Evolutionary conservation across 371 early-diverging fungal species (phyloP), one percentile per base, ranked within the genome.

Genomic region (Mucor plumbeus): DNA sequence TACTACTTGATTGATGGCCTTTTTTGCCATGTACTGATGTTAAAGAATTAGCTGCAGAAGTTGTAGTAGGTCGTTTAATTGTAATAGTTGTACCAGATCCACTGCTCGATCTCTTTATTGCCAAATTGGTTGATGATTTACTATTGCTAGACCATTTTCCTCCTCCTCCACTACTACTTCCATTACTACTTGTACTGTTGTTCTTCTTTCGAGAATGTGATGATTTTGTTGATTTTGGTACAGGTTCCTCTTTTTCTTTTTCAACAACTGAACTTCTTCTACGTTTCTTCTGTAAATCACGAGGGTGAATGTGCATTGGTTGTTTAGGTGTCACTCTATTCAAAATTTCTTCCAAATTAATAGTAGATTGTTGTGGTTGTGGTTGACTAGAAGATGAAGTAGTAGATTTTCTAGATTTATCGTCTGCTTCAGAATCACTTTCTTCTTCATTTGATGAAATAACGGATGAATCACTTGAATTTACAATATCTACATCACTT

Each of bases 311-410:
- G 35, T 71, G 71, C 8, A 63, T 41, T 5, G 60, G 66, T 21
- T 62, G 71, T 15, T 65, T 53, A 5, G 40, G 14, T 14, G 74
- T 70, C 1, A 78, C 78, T n/a, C 81, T 70, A 38, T 71, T 76
- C 5, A 78, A 39, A n/a, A 82, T 58, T 38, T 77, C 80, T 38
- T 81, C 77, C 15, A 78, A 61, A 41, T 81, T 73, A 33, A 75
- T 36, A 3, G 71, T 66, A 48, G 50, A 26, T 11, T 19, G 50
- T 4, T n/a, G 39, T 7, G 33, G 8, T 0, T 59, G 33, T 21
- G 15, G 19, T 11, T 53, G 33, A 10, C 61, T 41, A 5, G 61
- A 31, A 0, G 36, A 43, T 21, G 48, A 48, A 19, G 48, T 10
- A 21, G 50, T 19, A 6, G 50, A 26, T 21, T 50, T 50, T 10